Percentiles rank a stretch among this genome's conserved stretches.
phyloP scores from a whole-genome alignment of 805 yeast species.

The Torulaspora franciscae region DNA sequence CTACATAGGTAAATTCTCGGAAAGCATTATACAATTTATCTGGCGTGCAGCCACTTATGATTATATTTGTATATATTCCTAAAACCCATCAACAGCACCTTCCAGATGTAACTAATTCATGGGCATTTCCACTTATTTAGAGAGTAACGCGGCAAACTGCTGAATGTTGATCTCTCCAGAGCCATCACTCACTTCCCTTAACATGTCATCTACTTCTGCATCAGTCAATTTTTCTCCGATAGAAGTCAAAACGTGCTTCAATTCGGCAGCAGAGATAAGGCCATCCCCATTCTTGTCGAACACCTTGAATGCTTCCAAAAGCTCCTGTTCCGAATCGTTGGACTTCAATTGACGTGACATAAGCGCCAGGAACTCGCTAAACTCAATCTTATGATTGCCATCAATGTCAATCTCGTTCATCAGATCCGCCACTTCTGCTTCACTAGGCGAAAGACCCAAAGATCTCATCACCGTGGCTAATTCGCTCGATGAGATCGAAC shows the following conservation, averaged over 20 bases:
- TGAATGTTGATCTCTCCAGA: constrained; percentile 97
- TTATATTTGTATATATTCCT: neutral
- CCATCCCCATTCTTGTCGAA: constrained; percentile 97
- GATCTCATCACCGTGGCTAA: constrained; percentile 98
- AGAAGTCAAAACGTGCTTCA: constrained; percentile 93
- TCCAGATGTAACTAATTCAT: neutral
- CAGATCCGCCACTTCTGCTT: constrained; percentile 92
- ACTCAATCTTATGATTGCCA: constrained; percentile 85
- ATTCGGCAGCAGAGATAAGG: constrained; percentile 91
- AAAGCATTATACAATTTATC: constrained; percentile 4
- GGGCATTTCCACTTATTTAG: constrained; percentile 44
- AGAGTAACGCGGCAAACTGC: constrained; percentile 89
- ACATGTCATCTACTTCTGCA: constrained; percentile 96
- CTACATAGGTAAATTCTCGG: constrained; percentile 23
- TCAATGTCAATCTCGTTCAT: constrained; percentile 96
- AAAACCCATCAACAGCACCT: neutral
- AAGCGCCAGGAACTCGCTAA: constrained; percentile 75
- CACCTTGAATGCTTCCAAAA: constrained; percentile 95
- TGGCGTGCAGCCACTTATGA: neutral
- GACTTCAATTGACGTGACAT: constrained; percentile 94
- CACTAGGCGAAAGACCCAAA: constrained; percentile 96
- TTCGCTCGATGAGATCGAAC: constrained; percentile 92
- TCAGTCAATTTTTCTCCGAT: constrained; percentile 96
- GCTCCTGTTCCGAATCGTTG: constrained; percentile 94
- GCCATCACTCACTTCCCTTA: constrained; percentile 90